These are phyloP conservation scores for Russula brevipes DNA, from an alignment of 768 basidiomycete genomes.

Conservation along the genomic window DNA sequence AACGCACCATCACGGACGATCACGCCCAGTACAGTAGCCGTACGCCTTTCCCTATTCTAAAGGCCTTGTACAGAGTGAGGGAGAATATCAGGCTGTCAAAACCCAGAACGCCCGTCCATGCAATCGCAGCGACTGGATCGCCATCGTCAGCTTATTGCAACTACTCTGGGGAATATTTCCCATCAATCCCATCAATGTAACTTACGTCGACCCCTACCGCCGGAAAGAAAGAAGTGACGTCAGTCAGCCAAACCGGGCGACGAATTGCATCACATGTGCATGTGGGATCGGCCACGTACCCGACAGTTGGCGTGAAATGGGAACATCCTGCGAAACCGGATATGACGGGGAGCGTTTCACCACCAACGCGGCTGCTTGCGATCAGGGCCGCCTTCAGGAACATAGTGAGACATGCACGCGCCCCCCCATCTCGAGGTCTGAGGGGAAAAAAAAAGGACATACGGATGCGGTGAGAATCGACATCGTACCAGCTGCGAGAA, in stretches of 20 bases:
- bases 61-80: constrained; percentile 10
- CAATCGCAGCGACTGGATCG: constrained; percentile 1
- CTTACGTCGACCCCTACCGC: constrained; percentile 1
- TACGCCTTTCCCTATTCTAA: constrained; percentile 1
- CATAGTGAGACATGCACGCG: neutral
- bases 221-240: neutral
- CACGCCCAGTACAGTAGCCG: constrained; percentile 9
- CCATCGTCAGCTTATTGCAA: neutral
- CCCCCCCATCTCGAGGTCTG: neutral
- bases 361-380: neutral
- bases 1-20: constrained; percentile 16
- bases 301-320: neutral
- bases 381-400: neutral
- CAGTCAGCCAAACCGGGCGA: neutral
- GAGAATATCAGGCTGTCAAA: constrained; percentile 8
- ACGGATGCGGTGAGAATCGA: neutral
- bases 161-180: neutral
- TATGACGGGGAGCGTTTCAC: neutral
- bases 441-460: neutral
- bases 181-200: neutral
- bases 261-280: neutral
- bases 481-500: neutral
- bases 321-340: constrained; percentile 8
- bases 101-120: constrained; percentile 12
- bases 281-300: neutral